These are phyloP conservation scores for Amphicarpaea edgeworthii DNA, from an alignment of 306 rosid species.

Conservation along the genomic window DNA sequence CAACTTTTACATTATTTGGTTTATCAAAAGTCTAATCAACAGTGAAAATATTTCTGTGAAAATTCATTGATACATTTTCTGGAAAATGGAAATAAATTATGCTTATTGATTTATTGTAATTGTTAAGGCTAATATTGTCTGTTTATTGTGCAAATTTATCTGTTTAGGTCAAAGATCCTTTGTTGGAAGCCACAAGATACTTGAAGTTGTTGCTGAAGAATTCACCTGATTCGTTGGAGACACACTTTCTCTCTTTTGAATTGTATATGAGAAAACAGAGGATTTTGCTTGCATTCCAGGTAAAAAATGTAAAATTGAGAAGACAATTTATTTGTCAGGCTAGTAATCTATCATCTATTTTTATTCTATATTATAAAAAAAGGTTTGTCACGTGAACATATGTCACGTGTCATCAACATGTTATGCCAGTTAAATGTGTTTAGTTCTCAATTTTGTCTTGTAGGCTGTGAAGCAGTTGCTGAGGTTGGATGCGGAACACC, in stretches of 20 bases:
- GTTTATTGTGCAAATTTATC: slow-evolving; percentile 10
- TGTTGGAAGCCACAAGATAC: slow-evolving; percentile 90
- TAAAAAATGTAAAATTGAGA: slow-evolving; percentile 41
- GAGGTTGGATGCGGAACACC: slow-evolving; percentile 88
- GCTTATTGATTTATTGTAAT: not conserved
- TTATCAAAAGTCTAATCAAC: not conserved
- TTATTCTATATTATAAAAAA: too few relatives aligned
- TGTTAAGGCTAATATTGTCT: slow-evolving; percentile 27
- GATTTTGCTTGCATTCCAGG: slow-evolving; percentile 95
- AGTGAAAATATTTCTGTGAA: not conserved
- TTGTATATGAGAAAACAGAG: slow-evolving; percentile 84
- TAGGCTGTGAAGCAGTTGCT: slow-evolving; percentile 93
- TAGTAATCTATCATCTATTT: too few relatives aligned
- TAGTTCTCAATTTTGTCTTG: slow-evolving; percentile 36
- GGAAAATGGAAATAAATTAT: not conserved
- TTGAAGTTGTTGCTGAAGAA: slow-evolving; percentile 92
- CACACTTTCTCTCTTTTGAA: slow-evolving; percentile 93
- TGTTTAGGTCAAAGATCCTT: slow-evolving; percentile 83
- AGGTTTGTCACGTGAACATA: too few relatives aligned
- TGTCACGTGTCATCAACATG: too few relatives aligned
- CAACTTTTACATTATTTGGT: not conserved
- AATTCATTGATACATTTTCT: not conserved
- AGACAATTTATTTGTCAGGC: slow-evolving; percentile 26
- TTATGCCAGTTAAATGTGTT: slow-evolving; percentile 30
- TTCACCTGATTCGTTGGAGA: slow-evolving; percentile 82